Conservation (phyloP, 176 grass and related monocot species). For the Aegilops bicornis region DNA sequence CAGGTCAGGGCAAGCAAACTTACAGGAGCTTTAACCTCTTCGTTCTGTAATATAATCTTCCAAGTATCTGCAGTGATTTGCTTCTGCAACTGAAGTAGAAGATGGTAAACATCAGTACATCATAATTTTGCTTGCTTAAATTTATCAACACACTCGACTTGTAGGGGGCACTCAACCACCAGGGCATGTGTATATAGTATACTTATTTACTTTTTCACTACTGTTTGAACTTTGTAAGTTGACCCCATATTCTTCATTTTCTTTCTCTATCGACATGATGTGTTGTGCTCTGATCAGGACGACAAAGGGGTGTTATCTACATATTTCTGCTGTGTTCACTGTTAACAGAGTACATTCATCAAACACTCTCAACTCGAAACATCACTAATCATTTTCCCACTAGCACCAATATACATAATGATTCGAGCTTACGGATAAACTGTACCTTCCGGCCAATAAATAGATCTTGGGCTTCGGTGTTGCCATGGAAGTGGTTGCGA, state of each 20-base stretch:
- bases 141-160: neutral
- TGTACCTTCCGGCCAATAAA: neutral
- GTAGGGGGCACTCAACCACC: neutral
- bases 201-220: neutral
- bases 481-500: neutral
- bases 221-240: no score
- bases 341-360: neutral
- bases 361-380: neutral
- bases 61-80: neutral
- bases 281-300: neutral
- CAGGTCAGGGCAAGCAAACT: neutral
- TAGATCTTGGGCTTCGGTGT: slow-evolving; percentile 1
- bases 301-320: neutral
- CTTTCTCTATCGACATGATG: no score
- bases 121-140: neutral
- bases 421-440: neutral
- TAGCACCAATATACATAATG: neutral
- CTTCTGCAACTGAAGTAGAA: slow-evolving; percentile 1
- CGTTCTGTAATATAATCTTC: slow-evolving; percentile 12
- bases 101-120: neutral
- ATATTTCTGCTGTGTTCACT: neutral
- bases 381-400: neutral
- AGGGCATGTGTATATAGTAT: neutral
- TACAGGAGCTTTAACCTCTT: neutral
- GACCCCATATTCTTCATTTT: no score